These are phyloP conservation scores for Ophiostoma angusticollis DNA, from an alignment of 2,329 filamentous ascomycete species.

Conservation along the genomic window DNA sequence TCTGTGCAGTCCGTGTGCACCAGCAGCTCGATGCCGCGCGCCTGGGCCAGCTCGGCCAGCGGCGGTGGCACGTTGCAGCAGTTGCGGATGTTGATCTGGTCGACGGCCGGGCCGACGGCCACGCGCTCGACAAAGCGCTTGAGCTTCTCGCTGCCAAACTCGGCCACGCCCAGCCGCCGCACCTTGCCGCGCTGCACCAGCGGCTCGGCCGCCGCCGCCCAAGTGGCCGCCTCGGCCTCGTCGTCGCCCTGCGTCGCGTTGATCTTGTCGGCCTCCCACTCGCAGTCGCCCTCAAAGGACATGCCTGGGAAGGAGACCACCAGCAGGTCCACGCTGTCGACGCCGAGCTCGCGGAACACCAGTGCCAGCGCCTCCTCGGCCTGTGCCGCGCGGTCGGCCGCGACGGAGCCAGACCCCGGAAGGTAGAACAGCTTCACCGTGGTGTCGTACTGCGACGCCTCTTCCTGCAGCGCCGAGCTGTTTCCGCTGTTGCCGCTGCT, in stretches of 20 bases:
- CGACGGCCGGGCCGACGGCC: constrained; percentile 61
- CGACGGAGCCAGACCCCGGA: constrained; percentile 51
- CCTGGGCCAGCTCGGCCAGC: constrained; percentile 71
- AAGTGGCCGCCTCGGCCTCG: constrained; percentile 54
- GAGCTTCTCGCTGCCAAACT: constrained; percentile 80
- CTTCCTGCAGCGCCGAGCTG: constrained; percentile 60
- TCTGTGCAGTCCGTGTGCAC: constrained; percentile 93
- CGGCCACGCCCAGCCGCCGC: constrained; percentile 67
- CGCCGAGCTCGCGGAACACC: constrained; percentile 67
- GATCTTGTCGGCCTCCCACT: constrained; percentile 56
- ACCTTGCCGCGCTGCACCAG: constrained; percentile 61
- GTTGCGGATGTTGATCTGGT: constrained; percentile 93
- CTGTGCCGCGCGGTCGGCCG: constrained; percentile 53
- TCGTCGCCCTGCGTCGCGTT: constrained; percentile 51
- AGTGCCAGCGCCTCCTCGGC: constrained; percentile 66
- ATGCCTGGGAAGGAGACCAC: constrained; percentile 90
- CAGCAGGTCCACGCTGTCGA: constrained; percentile 67
- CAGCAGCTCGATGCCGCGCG: constrained; percentile 70
- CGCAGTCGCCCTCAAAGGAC: constrained; percentile 85
- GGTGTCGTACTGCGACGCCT: constrained; percentile 77
- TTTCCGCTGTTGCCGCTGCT: constrained; percentile 6
- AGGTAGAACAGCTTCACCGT: constrained; percentile 94
- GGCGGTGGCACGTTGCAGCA: constrained; percentile 93
- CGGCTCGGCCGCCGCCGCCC: constrained; percentile 55
- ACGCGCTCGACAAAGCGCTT: constrained; percentile 62